Conservation (phyloP, 2,329 filamentous ascomycete species). For the Setomelanomma holmii region DNA sequence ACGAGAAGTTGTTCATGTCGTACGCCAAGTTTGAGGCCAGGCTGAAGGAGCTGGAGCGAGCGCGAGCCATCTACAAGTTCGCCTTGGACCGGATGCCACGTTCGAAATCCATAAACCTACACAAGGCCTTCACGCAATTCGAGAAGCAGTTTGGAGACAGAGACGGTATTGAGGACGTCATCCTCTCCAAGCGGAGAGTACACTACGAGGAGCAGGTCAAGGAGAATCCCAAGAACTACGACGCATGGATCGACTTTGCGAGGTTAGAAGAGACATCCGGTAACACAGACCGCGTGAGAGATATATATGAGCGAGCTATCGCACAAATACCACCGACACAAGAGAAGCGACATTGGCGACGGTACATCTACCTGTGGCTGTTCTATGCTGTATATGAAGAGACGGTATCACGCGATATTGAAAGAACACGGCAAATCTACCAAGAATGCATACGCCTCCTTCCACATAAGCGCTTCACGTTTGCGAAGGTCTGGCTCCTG, state of each 20-base stretch:
- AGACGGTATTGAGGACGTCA: constrained; percentile 93
- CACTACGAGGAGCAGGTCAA: constrained; percentile 95
- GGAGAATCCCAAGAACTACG: constrained; percentile 95
- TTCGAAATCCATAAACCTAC: constrained; percentile 81
- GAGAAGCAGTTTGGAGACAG: constrained; percentile 97
- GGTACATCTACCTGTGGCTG: constrained; percentile 97
- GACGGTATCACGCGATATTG: constrained; percentile 77
- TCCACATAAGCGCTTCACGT: constrained; percentile 96
- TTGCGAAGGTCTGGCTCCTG: constrained; percentile 94
- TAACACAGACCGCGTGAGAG: constrained; percentile 82
- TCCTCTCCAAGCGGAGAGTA: constrained; percentile 89
- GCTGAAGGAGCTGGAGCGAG: constrained; percentile 92
- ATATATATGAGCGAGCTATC: constrained; percentile 94
- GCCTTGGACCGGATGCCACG: constrained; percentile 90
- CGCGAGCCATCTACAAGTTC: constrained; percentile 95
- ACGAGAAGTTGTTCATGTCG: constrained; percentile 92
- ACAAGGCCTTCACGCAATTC: constrained; percentile 95
- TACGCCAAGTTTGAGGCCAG: constrained; percentile 96
- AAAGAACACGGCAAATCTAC: constrained; percentile 88
- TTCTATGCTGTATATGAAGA: constrained; percentile 98
- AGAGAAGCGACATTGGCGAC: constrained; percentile 95
- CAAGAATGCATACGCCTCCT: constrained; percentile 85
- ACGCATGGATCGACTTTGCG: constrained; percentile 95
- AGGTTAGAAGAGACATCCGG: constrained; percentile 86
- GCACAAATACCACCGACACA: constrained; percentile 93